phyloP scores from a whole-genome alignment of 768 basidiomycete genomes.

The Hydnomerulius pinastri region DNA sequence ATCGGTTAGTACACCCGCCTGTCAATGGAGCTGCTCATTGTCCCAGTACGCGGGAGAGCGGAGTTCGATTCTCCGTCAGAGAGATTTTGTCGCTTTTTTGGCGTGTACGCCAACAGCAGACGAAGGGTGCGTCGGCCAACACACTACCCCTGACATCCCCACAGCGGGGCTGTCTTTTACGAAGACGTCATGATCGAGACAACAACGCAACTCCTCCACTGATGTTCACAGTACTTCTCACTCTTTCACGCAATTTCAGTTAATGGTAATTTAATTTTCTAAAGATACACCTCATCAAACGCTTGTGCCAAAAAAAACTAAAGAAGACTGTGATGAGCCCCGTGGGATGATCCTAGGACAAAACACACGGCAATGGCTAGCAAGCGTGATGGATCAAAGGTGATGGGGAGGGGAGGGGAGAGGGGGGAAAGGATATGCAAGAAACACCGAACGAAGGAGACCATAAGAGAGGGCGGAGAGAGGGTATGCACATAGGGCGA shows the following conservation, averaged over 20 bases:
- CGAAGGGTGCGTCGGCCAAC: too few relatives aligned
- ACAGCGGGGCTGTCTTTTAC: too few relatives aligned
- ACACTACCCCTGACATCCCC: too few relatives aligned
- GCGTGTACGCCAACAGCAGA: too few relatives aligned
- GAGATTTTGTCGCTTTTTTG: slow-evolving; percentile 12
- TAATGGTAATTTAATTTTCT: slow-evolving; percentile 22
- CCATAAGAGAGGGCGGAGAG: background rate
- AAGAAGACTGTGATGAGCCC: slow-evolving; percentile 9
- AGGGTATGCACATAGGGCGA: slow-evolving; percentile 10
- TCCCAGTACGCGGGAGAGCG: slow-evolving; percentile 23
- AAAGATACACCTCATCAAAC: slow-evolving; percentile 29
- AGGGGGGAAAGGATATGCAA: slow-evolving; percentile 22
- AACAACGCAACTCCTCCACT: too few relatives aligned
- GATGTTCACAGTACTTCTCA: too few relatives aligned
- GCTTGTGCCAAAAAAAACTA: slow-evolving; percentile 9
- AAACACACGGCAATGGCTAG: slow-evolving; percentile 3
- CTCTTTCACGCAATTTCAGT: too few relatives aligned
- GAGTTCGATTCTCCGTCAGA: slow-evolving; percentile 36
- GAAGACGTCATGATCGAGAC: too few relatives aligned
- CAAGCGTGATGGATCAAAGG: background rate
- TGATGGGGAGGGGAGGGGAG: background rate
- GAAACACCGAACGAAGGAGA: slow-evolving; percentile 10
- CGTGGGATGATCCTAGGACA: slow-evolving; percentile 10
- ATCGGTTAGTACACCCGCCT: slow-evolving; percentile 42
- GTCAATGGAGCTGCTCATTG: slow-evolving; percentile 18